phyloP scores from a whole-genome alignment of 257 asterid genomes.

The Salvia miltiorrhiza region DNA sequence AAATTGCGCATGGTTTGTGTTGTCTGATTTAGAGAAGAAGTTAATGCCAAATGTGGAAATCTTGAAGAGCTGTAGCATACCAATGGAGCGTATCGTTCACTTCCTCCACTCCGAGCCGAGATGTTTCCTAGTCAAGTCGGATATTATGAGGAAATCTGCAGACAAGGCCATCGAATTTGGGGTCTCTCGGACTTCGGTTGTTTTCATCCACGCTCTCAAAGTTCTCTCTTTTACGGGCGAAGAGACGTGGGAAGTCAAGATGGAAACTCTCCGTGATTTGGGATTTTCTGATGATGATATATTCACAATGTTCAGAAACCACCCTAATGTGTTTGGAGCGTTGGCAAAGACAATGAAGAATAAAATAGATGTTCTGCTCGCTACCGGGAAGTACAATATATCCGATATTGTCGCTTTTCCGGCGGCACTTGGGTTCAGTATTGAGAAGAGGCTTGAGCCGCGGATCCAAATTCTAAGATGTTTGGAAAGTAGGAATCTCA shows the following conservation, averaged over 20 bases:
- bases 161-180: conserved; percentile 28
- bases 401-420: neutral
- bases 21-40: neutral
- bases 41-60: neutral
- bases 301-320: too few relatives aligned
- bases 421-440: conserved; percentile 11
- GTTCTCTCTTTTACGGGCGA: neutral
- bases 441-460: neutral
- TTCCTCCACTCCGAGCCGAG: too few relatives aligned
- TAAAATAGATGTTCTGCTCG: too few relatives aligned
- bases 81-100: too few relatives aligned
- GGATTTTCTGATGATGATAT: too few relatives aligned
- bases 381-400: too few relatives aligned
- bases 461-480: neutral
- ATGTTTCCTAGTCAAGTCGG: too few relatives aligned
- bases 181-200: neutral
- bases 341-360: too few relatives aligned
- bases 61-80: too few relatives aligned
- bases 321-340: too few relatives aligned
- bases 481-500: neutral
- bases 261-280: neutral
- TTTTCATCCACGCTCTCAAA: neutral
- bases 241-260: neutral
- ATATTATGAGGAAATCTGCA: too few relatives aligned
- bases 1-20: neutral